Evolutionary conservation across 257 asterid genomes (phyloP), one percentile per base, ranked within the genome.

Genomic region (Paraleonurus japonicus): DNA sequence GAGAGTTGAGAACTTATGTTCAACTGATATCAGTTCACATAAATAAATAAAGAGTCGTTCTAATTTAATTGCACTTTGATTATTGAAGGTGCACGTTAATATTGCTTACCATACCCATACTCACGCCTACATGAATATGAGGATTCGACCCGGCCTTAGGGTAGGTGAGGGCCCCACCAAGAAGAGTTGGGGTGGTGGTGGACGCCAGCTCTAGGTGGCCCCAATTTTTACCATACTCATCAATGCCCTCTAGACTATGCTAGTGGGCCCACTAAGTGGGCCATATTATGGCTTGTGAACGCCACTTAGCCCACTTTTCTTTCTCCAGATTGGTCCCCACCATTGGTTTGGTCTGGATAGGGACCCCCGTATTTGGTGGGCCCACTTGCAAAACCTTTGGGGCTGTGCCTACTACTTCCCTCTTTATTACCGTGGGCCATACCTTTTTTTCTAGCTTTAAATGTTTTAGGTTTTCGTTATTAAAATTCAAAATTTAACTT

Each of bases 201-300:
- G 83, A 70, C 71, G 81, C 83, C 85, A 75, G 76, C 81, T 78
- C 80, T 33, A 67, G 50, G 72, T 68, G 80, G 74, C 76, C 77
- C 62, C 30, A 35, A 5, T 33, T 37, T 59, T 12, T 26, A 76
- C 37, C 53, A 2, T 33, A 28, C 51, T 63, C 66, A 74, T 81
- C 10, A 77, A 80, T 73, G 76, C 19, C 61, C 43, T 35, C 37
- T 61, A 73, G 10, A 1, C 22, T 47, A 47, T n/a, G 51, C n/a
- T 43, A 43, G 51, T 3, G 76, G 81, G 68, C 72, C 83, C 75
- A 48, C 1, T 10, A 65, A 6, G 17, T 61, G 75, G 81, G 73
- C 59, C 69, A 78, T 72, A 16, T 67, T 17, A 4, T 43, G 37
- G 72, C 35, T 75, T 55, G 67, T 63, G 64, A 57, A 47, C 53